Percentiles rank a stretch among this genome's conserved stretches.
Conservation (phyloP, 805 yeast species). For the Clavispora vitiphila region DNA sequence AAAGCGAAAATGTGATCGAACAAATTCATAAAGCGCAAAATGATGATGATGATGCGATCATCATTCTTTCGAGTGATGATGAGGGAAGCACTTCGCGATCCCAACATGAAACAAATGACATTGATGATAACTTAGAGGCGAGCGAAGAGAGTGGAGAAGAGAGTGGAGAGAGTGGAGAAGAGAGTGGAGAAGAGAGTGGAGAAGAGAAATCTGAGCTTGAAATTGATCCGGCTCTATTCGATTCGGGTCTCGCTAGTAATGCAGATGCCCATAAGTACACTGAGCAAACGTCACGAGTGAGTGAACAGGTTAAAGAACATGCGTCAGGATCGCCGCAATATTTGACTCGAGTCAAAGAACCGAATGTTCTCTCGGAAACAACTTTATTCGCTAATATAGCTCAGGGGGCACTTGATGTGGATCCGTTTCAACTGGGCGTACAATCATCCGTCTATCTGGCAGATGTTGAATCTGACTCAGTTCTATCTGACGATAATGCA, state of each 20-base stretch:
- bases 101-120: not conserved
- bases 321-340: too few relatives aligned
- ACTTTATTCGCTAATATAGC: conserved; percentile 2
- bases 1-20: not conserved
- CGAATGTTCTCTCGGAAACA: not conserved
- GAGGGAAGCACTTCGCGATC: not conserved
- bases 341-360: not conserved
- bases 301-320: not conserved
- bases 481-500: not conserved
- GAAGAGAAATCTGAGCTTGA: not conserved
- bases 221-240: not conserved
- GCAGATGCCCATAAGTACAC: not conserved
- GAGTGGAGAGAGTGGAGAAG: too few relatives aligned
- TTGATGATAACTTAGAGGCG: not conserved
- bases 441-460: conserved; percentile 1
- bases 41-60: not conserved
- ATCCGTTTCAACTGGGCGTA: not conserved
- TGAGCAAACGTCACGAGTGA: not conserved
- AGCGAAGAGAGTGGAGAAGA: not conserved
- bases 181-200: too few relatives aligned
- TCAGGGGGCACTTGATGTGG: not conserved
- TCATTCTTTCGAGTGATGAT: conserved; percentile 1
- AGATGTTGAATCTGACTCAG: conserved; percentile 1
- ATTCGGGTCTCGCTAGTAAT: not conserved
- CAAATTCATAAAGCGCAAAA: not conserved